These are phyloP conservation scores for Diaporthe velutina DNA, from an alignment of 2,329 filamentous ascomycete species.

Conservation along the genomic window DNA sequence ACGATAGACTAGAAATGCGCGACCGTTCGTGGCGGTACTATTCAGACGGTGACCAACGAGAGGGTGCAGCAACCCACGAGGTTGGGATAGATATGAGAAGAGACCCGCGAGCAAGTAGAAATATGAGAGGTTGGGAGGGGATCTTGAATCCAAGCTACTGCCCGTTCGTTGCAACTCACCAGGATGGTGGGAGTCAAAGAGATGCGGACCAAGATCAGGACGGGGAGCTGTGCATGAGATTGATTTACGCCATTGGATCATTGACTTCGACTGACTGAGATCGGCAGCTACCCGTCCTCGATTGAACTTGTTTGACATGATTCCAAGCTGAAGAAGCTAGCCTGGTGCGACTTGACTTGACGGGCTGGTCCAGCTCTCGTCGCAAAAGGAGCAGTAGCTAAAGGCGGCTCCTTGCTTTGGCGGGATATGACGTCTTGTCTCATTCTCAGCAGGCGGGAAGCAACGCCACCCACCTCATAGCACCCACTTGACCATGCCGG, in stretches of 20 bases:
- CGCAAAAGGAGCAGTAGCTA: neutral
- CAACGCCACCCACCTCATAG: conserved; percentile 35
- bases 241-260: conserved; percentile 26
- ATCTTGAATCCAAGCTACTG: neutral
- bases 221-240: conserved; percentile 1
- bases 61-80: neutral
- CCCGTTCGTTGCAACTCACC: neutral
- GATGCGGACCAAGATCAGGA: conserved; percentile 15
- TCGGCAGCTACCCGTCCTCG: conserved; percentile 15
- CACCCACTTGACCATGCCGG: conserved; percentile 26
- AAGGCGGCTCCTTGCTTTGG: conserved; percentile 18
- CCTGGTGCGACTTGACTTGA: conserved; percentile 23
- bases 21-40: neutral
- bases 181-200: neutral
- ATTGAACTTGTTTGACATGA: conserved; percentile 20
- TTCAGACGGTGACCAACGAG: neutral
- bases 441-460: conserved; percentile 12
- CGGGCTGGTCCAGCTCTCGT: conserved; percentile 3
- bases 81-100: neutral
- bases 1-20: neutral
- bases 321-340: conserved; percentile 26
- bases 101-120: neutral
- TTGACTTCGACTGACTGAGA: conserved; percentile 19
- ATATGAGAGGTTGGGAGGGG: conserved; percentile 22
- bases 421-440: conserved; percentile 32